Base-by-base conservation (phyloP, 2,329 filamentous ascomycete genomes). In the Colletotrichum salicis region DNA sequence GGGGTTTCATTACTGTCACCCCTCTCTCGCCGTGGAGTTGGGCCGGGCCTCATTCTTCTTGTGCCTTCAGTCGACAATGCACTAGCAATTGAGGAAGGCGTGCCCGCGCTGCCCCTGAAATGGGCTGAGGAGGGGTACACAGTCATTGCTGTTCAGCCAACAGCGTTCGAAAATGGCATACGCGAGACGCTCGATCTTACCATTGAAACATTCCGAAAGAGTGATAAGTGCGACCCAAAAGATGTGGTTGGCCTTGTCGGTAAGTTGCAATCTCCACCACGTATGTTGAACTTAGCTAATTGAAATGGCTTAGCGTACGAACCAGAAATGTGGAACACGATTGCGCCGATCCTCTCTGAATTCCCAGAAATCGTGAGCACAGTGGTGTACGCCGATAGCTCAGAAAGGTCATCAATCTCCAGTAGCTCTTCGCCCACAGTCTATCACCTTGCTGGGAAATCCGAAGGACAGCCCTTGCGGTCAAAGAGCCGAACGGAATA, bases 91-190 rank as follows among this genome's bases (percentile, higher is more conserved):
- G 72, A 64, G 57, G 76, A 76, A 74, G 79, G 67, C 72, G 83
- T 84, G 64, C 90, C 91, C 1, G 84, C 86, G 10, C 88, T 89
- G 0, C 76, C 89, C 15, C 77, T 88, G 72, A 94, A 93, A 79
- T 93, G 91, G 91, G 91, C 91, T 0, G 91, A 94, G 77, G 92
- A 93, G 77, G 90, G 91, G 0, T 93, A 89, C 75, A 83, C 87
- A 0, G 90, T 93, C 4, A 88, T 83, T 0, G 86, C 91, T 77
- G 78, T 93, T 58, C 76, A 84, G 52, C 76, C 78, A 0, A 81
- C 2, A 81, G 84, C 0, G 92, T 93, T 48, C 41, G 41, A 48
- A 10, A 48, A 19, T 19, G 41, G 41, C n/a, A 19, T 8, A 8
- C 41, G 8, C 19, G 41, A 48, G 41, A 48, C 41, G n/a, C 41